These are phyloP conservation scores for Cichorium intybus DNA, from an alignment of 140 eudicot genomes.

Conservation along the genomic window DNA sequence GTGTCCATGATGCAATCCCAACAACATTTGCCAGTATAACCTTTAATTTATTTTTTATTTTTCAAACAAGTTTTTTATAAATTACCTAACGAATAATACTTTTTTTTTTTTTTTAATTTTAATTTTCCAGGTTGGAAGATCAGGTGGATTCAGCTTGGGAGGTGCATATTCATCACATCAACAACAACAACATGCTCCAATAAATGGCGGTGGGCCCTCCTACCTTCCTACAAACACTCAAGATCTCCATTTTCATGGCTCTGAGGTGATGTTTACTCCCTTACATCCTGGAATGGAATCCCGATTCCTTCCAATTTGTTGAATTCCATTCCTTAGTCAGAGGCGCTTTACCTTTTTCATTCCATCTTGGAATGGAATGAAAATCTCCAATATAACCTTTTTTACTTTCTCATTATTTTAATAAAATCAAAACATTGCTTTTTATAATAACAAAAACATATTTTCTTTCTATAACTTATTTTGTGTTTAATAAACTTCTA, in stretches of 20 bases:
- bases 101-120: slow-evolving; percentile 7
- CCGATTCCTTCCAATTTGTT: too few relatives aligned
- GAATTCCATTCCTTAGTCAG: too few relatives aligned
- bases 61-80: slow-evolving; percentile 8
- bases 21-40: slow-evolving; percentile 67
- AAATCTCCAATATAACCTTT: too few relatives aligned
- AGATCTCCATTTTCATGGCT: slow-evolving; percentile 75
- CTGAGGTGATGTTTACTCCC: slow-evolving; percentile 48
- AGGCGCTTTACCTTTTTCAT: too few relatives aligned
- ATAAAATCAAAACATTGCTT: too few relatives aligned
- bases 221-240: slow-evolving; percentile 59
- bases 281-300: too few relatives aligned
- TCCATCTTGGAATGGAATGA: too few relatives aligned
- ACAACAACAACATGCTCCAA: slow-evolving; percentile 69
- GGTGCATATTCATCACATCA: slow-evolving; percentile 76
- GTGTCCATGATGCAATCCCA: slow-evolving; percentile 77
- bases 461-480: too few relatives aligned
- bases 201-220: slow-evolving; percentile 54
- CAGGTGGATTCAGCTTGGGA: slow-evolving; percentile 68
- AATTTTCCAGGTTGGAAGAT: slow-evolving; percentile 75
- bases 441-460: too few relatives aligned
- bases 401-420: too few relatives aligned
- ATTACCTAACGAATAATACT: slow-evolving; percentile 4
- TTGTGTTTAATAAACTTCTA: too few relatives aligned
- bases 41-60: slow-evolving; percentile 1